Evolutionary conservation across 1,284 basidiomycete species (phyloP), one percentile per base, ranked within the genome.

Genomic region (Mixia osmundae): DNA sequence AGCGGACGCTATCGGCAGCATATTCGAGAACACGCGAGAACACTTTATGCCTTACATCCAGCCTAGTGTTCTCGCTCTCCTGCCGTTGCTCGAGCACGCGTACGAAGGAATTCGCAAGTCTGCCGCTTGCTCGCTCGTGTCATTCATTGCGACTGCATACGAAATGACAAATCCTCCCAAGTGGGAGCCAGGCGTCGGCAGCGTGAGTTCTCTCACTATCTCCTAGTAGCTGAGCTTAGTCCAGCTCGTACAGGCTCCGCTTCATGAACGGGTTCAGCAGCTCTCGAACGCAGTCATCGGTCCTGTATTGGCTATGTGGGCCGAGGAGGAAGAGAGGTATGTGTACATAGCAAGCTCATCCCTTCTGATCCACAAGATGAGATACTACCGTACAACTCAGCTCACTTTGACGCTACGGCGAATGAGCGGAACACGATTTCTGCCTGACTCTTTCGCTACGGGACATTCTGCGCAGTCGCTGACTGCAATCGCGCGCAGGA

Each of bases 101-200:
- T 95, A 95, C 59, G 87, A 97, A 57, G 91, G 89, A 24, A 94
- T 97, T 59, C 69, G 91, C 51, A 97, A 97, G 66, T 74, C 79
- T 33, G 77, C 85, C 28, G 72, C 79, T 5, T 76, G 83, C 30
- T 77, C 82, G 12, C 65, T 97, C 31, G 69, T 97, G 51, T 74
- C 82, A 51, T 78, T 83, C 55, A 69, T 95, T 48, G 69, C 79
- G 56, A 83, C 79, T 2, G 83, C 89, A 64, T 82, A 95, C 57
- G 78, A 85, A 36, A 65, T 97, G 40, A 76, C 76, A 43, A 68
- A 76, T 43, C 71, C 75, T 18, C 62, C 66, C 33, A 72, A 83
- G 40, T 95, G 89, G 41, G 29, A 30, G 5, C 30, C 41, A 27
- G 38, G 38, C 30, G 16, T 41, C n/a, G 16, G 36, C 22, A 24